These are phyloP conservation scores for Acanthochlamys bracteata DNA, from an alignment of 106 monocot genomes.

Conservation along the genomic window DNA sequence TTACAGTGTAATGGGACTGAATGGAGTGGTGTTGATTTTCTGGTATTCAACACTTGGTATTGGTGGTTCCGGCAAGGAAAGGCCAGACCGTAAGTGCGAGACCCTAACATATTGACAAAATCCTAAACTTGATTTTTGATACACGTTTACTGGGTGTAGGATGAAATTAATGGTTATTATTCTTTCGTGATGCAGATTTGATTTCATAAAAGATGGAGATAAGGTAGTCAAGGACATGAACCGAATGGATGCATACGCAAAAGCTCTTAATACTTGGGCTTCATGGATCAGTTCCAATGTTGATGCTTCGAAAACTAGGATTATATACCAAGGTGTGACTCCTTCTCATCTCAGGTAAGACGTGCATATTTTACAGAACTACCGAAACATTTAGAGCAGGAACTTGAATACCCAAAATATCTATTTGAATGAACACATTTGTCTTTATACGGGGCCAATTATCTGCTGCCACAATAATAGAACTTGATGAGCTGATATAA, in stretches of 20 bases:
- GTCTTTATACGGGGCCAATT: too few relatives aligned
- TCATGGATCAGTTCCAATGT: background rate
- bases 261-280: background rate
- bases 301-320: background rate
- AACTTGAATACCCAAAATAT: too few relatives aligned
- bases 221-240: background rate
- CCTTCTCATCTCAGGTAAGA: background rate
- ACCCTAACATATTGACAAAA: too few relatives aligned
- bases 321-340: background rate
- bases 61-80: background rate
- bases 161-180: background rate
- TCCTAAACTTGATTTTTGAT: too few relatives aligned
- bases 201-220: background rate
- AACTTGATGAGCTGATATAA: too few relatives aligned
- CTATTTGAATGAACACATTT: too few relatives aligned
- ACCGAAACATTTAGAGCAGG: too few relatives aligned
- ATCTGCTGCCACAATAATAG: too few relatives aligned
- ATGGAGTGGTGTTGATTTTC: background rate
- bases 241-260: background rate
- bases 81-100: background rate
- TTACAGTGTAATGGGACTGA: background rate
- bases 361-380: background rate
- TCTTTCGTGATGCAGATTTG: background rate
- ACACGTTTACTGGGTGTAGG: too few relatives aligned
- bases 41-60: background rate